These are phyloP conservation scores for Podospora pseudoanserina DNA, from an alignment of 495 filamentous ascomycete genomes.

Conservation along the genomic window DNA sequence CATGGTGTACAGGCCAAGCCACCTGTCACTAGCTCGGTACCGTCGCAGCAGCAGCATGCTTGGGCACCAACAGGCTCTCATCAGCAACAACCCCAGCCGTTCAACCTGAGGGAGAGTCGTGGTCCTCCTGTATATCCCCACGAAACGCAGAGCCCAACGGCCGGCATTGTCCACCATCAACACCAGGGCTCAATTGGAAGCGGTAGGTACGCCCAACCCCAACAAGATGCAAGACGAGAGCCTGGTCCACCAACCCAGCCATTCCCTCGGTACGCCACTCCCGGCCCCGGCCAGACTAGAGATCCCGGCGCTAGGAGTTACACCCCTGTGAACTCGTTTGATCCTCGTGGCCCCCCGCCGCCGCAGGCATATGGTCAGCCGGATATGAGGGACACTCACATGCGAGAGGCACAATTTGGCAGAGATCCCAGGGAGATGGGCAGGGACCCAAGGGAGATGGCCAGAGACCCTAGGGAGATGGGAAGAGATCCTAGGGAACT, in stretches of 20 bases:
- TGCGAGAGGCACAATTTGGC: constrained; percentile 13
- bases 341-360: constrained; percentile 22
- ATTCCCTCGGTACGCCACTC: constrained; percentile 30
- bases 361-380: constrained; percentile 20
- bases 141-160: constrained; percentile 27
- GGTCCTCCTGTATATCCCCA: constrained; percentile 33
- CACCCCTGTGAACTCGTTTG: constrained; percentile 28
- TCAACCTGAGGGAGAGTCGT: constrained; percentile 37
- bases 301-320: constrained; percentile 27
- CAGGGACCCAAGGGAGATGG: constrained; percentile 13
- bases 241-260: constrained; percentile 21
- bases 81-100: constrained; percentile 35
- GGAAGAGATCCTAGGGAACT: constrained; percentile 19
- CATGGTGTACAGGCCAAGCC: constrained; percentile 41
- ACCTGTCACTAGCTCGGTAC: constrained; percentile 34
- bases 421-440: constrained; percentile 8
- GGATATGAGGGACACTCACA: constrained; percentile 17
- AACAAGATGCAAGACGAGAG: constrained; percentile 23
- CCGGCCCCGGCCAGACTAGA: constrained; percentile 24
- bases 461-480: constrained; percentile 19
- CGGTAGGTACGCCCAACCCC: constrained; percentile 21
- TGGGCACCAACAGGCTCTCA: constrained; percentile 34
- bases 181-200: constrained; percentile 27
- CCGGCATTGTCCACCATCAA: constrained; percentile 26
- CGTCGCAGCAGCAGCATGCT: constrained; percentile 37